These are phyloP conservation scores for Prunella vulgaris DNA, from an alignment of 257 asterid species.

Conservation along the genomic window DNA sequence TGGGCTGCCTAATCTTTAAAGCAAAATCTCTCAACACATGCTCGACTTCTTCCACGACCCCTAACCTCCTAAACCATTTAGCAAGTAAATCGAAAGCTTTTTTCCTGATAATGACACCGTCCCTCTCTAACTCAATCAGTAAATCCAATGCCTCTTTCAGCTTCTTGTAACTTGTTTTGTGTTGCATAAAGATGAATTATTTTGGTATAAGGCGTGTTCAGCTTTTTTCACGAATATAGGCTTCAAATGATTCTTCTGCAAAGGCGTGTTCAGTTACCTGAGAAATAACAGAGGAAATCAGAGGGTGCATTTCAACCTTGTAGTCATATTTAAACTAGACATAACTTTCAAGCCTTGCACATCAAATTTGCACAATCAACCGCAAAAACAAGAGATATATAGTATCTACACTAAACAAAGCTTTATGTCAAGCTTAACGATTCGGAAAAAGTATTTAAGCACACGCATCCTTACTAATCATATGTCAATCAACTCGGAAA, in stretches of 20 bases:
- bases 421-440: neutral
- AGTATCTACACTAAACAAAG: neutral
- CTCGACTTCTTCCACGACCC: constrained; percentile 74
- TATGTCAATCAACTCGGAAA: neutral
- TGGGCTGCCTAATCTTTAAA: constrained; percentile 8
- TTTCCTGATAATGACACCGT: constrained; percentile 43
- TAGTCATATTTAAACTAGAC: neutral
- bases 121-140: constrained; percentile 56
- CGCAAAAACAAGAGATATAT: neutral
- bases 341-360: neutral
- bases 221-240: constrained; percentile 74
- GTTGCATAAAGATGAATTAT: constrained; percentile 61
- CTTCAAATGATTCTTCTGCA: constrained; percentile 74
- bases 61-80: constrained; percentile 64
- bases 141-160: constrained; percentile 68
- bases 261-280: constrained; percentile 71
- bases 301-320: neutral
- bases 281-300: constrained; percentile 14
- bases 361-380: neutral
- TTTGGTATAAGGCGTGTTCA: constrained; percentile 80
- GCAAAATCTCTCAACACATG: constrained; percentile 56
- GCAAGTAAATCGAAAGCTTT: constrained; percentile 65
- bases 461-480: neutral
- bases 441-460: neutral
- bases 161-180: constrained; percentile 51